Percentiles rank a stretch among this genome's conserved stretches.
phyloP scores from a whole-genome alignment of 148 eudicot genomes.

The Camellia sinensis region DNA sequence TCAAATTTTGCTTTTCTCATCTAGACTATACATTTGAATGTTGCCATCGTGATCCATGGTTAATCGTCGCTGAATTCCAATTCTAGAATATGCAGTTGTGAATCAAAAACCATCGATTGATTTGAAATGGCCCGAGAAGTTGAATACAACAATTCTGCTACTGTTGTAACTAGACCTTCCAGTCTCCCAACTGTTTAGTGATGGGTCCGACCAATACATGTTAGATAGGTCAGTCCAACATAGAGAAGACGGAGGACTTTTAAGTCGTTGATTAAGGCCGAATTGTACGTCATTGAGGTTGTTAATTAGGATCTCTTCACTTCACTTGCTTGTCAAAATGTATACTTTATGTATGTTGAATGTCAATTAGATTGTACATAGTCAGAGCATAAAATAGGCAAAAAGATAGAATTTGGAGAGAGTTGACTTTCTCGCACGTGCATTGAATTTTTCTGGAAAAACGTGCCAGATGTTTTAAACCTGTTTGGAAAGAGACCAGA shows the following conservation, averaged over 20 bases:
- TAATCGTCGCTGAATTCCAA: constrained; percentile 33
- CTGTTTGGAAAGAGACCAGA: too few relatives aligned
- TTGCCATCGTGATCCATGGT: constrained; percentile 46
- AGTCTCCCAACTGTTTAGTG: constrained; percentile 1
- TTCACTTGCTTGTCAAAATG: too few relatives aligned
- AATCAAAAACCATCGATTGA: constrained; percentile 31
- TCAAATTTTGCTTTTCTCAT: constrained; percentile 24
- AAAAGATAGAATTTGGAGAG: too few relatives aligned
- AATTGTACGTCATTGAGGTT: too few relatives aligned
- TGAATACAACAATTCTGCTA: constrained; percentile 26
- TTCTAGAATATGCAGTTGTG: constrained; percentile 23
- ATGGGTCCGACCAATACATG: constrained; percentile 33
- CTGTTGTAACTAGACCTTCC: constrained; percentile 24
- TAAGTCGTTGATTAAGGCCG: too few relatives aligned
- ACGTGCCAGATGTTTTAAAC: too few relatives aligned
- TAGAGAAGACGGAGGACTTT: constrained; percentile 34
- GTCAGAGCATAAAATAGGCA: too few relatives aligned
- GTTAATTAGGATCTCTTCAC: too few relatives aligned
- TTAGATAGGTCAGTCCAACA: constrained; percentile 29
- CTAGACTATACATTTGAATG: constrained; percentile 40
- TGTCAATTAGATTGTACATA: too few relatives aligned
- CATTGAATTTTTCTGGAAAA: too few relatives aligned
- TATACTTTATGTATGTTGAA: too few relatives aligned
- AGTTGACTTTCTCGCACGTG: too few relatives aligned
- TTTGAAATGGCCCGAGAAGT: constrained; percentile 31